A percentile compares a stretch with the other conserved stretches of the same genome.
These are phyloP conservation scores for Smallanthus sonchifolius DNA, from an alignment of 129 eudicot species.

Conservation along the genomic window DNA sequence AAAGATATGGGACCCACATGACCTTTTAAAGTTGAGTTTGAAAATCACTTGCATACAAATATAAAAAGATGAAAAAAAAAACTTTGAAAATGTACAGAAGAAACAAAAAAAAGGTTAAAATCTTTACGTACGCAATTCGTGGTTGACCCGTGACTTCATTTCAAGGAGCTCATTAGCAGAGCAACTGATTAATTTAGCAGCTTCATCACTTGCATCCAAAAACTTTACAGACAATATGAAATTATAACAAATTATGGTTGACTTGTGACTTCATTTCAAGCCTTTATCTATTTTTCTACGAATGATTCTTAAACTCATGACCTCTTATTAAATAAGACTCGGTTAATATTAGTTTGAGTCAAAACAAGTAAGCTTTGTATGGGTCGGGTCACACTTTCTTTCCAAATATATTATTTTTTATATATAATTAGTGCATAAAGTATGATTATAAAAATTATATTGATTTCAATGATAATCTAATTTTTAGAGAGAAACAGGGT, in stretches of 20 bases:
- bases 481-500: no score
- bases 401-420: background rate
- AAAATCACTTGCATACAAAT: conserved; percentile 44
- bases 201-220: conserved; percentile 77
- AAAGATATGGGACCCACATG: conserved; percentile 67
- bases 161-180: conserved; percentile 79
- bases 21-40: conserved; percentile 72
- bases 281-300: background rate
- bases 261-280: no score
- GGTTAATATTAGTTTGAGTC: background rate
- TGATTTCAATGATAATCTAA: background rate
- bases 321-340: background rate
- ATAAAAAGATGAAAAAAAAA: background rate
- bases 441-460: background rate
- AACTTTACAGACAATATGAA: conserved; percentile 66
- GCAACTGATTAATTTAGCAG: conserved; percentile 71
- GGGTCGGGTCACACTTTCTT: background rate
- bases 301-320: background rate
- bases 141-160: conserved; percentile 54
- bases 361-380: background rate
- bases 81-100: background rate
- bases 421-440: background rate
- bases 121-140: background rate
- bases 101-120: background rate
- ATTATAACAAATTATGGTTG: background rate